Evolutionary conservation across 257 asterid genomes (phyloP), one percentile per base, ranked within the genome.

Genomic region (Forsythia suspensa): DNA sequence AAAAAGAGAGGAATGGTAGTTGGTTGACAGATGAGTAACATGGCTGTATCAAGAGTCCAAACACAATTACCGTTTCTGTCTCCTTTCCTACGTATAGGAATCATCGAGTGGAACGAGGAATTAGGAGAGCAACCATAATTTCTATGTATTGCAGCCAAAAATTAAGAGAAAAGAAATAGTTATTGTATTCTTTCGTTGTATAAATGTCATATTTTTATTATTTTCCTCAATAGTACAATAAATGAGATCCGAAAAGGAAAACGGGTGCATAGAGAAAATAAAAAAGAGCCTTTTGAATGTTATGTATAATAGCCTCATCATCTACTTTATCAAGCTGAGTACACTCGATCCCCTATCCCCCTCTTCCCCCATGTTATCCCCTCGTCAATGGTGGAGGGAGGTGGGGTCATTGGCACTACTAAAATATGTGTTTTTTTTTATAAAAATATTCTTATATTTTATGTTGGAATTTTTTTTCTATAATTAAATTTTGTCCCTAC

Each of bases 31-130:
- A 43, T 12, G 42, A 20, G 76, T 15, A 24, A 66, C 18, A 24
- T 12, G 42, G 37, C 71, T 66, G 68, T 46, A 20, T 55, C 34
- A 29, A 29, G 34, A 29, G 34, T 29, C 1, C 34, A 29, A 24
- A 6, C 41, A 40, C 44, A 61, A 40, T 39, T 24, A 61, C 74
- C 46, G 18, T 13, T 21, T 68, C 37, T 67, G 68, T 66, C 51
- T 76, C 79, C 5, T 76, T 52, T 76, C 66, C 73, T 43, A 24
- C 34, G 73, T 43, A 38, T 39, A n/a, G 77, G 40, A 34, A 69
- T 69, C 29, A 40, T 55, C 29, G 10, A 55, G 6, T 8, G 2
- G 5, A 8, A 15, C 65, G 65, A 55, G 65, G 24, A 55, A 55
- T 18, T 55, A 6, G 24, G 65, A 55, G 65, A 55, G 29, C 65